phyloP scores from a whole-genome alignment of 441 rosid species.

The Pelargonium cotyledonis region DNA sequence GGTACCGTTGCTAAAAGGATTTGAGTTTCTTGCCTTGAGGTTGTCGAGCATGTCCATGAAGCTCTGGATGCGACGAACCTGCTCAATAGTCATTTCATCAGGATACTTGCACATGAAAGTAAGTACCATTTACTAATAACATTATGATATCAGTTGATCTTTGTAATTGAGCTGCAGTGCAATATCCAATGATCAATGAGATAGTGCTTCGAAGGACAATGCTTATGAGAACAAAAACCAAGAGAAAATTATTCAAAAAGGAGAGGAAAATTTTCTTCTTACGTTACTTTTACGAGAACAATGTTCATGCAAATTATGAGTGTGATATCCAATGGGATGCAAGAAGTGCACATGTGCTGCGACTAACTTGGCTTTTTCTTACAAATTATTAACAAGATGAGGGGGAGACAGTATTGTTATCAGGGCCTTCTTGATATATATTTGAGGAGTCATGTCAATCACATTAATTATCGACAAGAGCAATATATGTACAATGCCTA shows the following conservation, averaged over 20 bases:
- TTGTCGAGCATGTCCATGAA: constrained; percentile 39
- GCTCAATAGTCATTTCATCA: neutral
- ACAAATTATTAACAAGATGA: neutral
- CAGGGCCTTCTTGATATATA: neutral
- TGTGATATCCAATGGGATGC: neutral
- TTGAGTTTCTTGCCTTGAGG: constrained; percentile 39
- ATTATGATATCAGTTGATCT: too few relatives aligned
- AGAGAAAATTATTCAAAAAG: neutral
- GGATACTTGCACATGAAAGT: too few relatives aligned
- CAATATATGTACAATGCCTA: neutral
- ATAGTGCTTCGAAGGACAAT: neutral
- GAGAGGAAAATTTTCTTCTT: neutral
- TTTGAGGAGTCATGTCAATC: neutral
- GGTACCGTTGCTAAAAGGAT: constrained; percentile 27
- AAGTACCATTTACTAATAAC: too few relatives aligned
- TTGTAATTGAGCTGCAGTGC: too few relatives aligned
- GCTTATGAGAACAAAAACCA: neutral
- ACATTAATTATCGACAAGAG: neutral
- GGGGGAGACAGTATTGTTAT: too few relatives aligned
- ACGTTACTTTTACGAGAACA: neutral
- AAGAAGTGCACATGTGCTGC: constrained; percentile 15
- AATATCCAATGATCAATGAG: too few relatives aligned
- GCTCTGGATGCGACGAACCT: constrained; percentile 45
- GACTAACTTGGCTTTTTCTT: constrained; percentile 6
- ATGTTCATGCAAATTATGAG: neutral